These are phyloP conservation scores for Claviceps capensis DNA, from an alignment of 2,329 filamentous ascomycete species.

Conservation along the genomic window DNA sequence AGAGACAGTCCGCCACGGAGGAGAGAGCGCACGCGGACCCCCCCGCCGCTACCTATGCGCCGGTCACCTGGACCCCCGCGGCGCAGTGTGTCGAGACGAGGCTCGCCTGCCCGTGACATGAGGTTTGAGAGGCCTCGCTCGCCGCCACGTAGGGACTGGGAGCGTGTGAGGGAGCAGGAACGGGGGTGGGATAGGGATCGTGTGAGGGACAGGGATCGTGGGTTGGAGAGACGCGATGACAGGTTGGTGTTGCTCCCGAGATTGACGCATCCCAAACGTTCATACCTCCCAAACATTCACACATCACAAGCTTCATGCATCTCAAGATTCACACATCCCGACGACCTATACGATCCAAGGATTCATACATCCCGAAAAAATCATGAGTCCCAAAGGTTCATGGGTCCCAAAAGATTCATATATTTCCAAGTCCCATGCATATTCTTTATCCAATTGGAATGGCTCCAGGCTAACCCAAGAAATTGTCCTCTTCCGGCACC, in stretches of 20 bases:
- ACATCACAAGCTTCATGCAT: too few species aligned
- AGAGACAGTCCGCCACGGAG: conserved; percentile 24
- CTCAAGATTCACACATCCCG: too few species aligned
- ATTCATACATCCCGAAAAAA: neutral
- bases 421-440: neutral
- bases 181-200: conserved; percentile 19
- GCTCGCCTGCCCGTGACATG: conserved; percentile 22
- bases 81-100: conserved; percentile 24
- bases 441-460: neutral
- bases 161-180: conserved; percentile 18
- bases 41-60: conserved; percentile 15
- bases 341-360: neutral
- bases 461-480: conserved; percentile 8
- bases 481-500: neutral
- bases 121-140: conserved; percentile 26
- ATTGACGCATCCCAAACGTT: neutral
- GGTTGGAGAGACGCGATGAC: conserved; percentile 29
- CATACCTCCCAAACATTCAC: too few species aligned
- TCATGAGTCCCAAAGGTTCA: too few species aligned
- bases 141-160: conserved; percentile 24
- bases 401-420: neutral
- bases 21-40: conserved; percentile 23
- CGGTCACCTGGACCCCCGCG: conserved; percentile 22
- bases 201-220: conserved; percentile 17
- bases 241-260: conserved; percentile 13